These are phyloP conservation scores for Pinus albicaulis DNA, from an alignment of 75 land plant species.

Conservation along the genomic window DNA sequence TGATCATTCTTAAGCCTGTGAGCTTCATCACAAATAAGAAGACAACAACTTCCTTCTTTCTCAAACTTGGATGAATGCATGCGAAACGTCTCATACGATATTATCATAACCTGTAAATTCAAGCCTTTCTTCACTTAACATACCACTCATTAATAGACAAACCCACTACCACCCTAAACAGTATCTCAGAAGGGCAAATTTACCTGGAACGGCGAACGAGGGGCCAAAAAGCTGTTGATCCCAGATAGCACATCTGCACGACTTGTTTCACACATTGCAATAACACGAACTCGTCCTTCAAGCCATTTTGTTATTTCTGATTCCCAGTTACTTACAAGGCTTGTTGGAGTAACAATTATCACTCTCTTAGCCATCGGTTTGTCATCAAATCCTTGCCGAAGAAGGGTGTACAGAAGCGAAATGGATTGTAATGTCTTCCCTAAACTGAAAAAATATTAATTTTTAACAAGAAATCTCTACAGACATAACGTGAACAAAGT, in stretches of 20 bases:
- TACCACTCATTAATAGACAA: not conserved
- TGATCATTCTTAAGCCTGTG: constrained; percentile 97
- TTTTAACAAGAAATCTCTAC: not conserved
- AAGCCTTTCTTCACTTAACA: not conserved
- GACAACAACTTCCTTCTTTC: constrained; percentile 78
- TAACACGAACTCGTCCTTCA: constrained; percentile 57
- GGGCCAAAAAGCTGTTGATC: constrained; percentile 64
- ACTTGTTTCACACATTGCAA: constrained; percentile 90
- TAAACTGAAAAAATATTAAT: constrained; percentile 40
- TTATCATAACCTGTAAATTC: constrained; percentile 66
- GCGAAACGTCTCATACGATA: constrained; percentile 96
- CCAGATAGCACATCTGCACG: constrained; percentile 88
- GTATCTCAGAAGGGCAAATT: not conserved
- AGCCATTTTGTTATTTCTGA: constrained; percentile 96
- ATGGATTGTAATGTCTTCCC: constrained; percentile 99
- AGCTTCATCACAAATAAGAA: constrained; percentile 99
- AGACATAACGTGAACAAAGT: not conserved
- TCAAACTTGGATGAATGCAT: constrained; percentile 87
- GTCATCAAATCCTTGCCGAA: constrained; percentile 95
- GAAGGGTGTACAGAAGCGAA: constrained; percentile 84
- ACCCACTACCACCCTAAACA: not conserved
- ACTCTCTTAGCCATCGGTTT: constrained; percentile 88
- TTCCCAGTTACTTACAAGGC: constrained; percentile 99
- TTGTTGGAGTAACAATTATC: constrained; percentile 93
- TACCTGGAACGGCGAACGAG: constrained; percentile 69